Evolutionary conservation across 768 basidiomycete genomes (phyloP), one percentile per base, ranked within the genome.

Genomic region (Nidularia sp.): DNA sequence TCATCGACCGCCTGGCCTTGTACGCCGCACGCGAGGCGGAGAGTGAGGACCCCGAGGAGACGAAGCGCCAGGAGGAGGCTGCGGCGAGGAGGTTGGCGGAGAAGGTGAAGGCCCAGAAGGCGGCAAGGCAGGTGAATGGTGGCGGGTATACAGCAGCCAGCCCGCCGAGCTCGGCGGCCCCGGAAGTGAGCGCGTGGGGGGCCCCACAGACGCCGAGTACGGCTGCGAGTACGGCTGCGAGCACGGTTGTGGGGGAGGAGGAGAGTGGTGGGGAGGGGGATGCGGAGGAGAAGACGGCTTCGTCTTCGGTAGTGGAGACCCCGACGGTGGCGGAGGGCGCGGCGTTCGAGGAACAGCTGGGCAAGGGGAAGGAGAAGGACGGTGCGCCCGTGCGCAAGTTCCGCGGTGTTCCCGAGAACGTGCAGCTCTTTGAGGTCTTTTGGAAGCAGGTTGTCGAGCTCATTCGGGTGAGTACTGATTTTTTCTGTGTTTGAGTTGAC

Each of bases 371-470:
- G 60, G 83, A 78, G 51, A 83, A 78, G 66, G 88, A 83, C 45
- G 74, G 66, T 0, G 54, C 68, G 10, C 70, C 77, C 42, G 79
- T 84, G 34, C 83, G 78, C 61, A 97, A 95, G 69, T 98, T 97
- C 74, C 76, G 97, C 66, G 97, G 97, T 15, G 85, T 98, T 42
- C 97, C 97, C 6, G 90, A 94, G 65, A 81, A 98, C 57, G 97
- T 97, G 22, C 91, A 88, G 63, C 70, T 99, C 48, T 99, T 99
- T 56, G 97, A 99, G 65, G 94, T 98, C 8, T 99, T 98, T 66
- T 99, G 97, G 96, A 86, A 90, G 57, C 97, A 99, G 66, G 93
- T 98, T 4, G 95, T 98, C 8, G 89, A 97, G 65, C 82, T 99
- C 29, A 95, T 99, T 76, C 97, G 95, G 83, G 94, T 92, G 58